A percentile compares a stretch with the other conserved stretches of the same genome.
phyloP scores from a whole-genome alignment of 1,284 basidiomycete genomes.

The Phellopilus nigrolimitatus region DNA sequence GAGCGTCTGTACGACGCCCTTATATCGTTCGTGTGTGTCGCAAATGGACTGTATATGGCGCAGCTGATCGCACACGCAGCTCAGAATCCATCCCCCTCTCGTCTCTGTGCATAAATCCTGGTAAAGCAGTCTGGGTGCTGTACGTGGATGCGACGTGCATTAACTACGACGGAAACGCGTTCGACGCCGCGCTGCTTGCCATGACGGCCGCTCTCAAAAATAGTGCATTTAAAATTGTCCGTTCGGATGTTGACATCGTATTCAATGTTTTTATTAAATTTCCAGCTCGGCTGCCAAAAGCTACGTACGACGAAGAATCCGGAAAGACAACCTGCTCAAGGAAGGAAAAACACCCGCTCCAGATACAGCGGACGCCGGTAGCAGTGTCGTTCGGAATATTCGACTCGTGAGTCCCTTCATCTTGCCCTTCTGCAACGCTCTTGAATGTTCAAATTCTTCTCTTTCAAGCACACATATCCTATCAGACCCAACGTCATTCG shows the following conservation, averaged over 20 bases:
- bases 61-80: slow-evolving; percentile 45
- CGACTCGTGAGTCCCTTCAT: slow-evolving; percentile 60
- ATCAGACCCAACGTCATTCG: slow-evolving; percentile 85
- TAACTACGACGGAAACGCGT: slow-evolving; percentile 94
- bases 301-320: slow-evolving; percentile 67
- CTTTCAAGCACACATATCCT: slow-evolving; percentile 68
- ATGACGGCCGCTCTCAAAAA: slow-evolving; percentile 84
- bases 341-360: slow-evolving; percentile 42
- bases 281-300: slow-evolving; percentile 70
- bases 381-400: slow-evolving; percentile 80
- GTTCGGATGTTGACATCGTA: slow-evolving; percentile 84
- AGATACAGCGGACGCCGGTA: slow-evolving; percentile 48
- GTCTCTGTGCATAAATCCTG: slow-evolving; percentile 75
- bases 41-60: slow-evolving; percentile 26
- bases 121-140: slow-evolving; percentile 83
- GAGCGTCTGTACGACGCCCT: slow-evolving; percentile 77
- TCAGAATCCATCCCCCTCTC: slow-evolving; percentile 62
- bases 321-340: slow-evolving; percentile 65
- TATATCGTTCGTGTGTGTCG: slow-evolving; percentile 48
- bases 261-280: slow-evolving; percentile 59
- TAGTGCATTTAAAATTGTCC: slow-evolving; percentile 40
- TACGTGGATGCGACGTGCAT: slow-evolving; percentile 94
- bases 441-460: background rate
- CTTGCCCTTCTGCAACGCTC: background rate
- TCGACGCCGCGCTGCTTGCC: slow-evolving; percentile 86